These are phyloP conservation scores for Mortierella sp. DNA, from an alignment of 371 early-diverging fungal genomes.

Conservation along the genomic window DNA sequence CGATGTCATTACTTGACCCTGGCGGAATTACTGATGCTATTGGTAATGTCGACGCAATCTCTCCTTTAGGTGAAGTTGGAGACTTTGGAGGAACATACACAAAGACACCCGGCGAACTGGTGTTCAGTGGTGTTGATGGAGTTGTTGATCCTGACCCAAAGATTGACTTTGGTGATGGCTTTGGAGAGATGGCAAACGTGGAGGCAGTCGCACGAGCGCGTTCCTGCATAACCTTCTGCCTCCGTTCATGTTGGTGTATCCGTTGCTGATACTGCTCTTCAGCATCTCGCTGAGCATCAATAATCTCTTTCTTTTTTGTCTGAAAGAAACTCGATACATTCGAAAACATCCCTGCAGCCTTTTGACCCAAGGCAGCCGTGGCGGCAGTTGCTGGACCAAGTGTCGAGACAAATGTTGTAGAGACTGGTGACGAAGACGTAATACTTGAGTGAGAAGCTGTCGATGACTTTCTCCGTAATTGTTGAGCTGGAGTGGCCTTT, in stretches of 20 bases:
- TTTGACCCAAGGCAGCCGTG: constrained; percentile 62
- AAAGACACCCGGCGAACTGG: not conserved
- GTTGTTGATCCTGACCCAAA: not conserved
- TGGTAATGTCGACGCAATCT: not conserved
- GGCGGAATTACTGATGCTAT: not conserved
- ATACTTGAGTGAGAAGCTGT: constrained; percentile 18
- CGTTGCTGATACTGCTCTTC: constrained; percentile 53
- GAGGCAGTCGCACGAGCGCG: constrained; percentile 54
- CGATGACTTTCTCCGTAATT: not conserved
- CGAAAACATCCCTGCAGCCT: constrained; percentile 67
- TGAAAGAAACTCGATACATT: constrained; percentile 69
- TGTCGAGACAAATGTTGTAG: constrained; percentile 26
- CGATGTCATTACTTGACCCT: not conserved
- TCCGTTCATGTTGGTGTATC: constrained; percentile 47
- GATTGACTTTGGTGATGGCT: not conserved
- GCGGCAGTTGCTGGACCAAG: constrained; percentile 59
- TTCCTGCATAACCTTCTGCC: constrained; percentile 48
- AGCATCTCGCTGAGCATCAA: constrained; percentile 60
- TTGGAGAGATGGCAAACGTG: constrained; percentile 44
- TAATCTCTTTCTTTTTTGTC: constrained; percentile 66
- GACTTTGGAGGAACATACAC: constrained; percentile 19
- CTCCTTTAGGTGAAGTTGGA: not conserved
- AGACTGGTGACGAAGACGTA: constrained; percentile 22
- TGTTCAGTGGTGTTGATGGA: not conserved
- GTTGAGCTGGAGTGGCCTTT: not conserved